Percentiles rank a stretch among this genome's conserved stretches.
Conservation (phyloP, 2,329 filamentous ascomycete genomes). For the Colletotrichum karsti region DNA sequence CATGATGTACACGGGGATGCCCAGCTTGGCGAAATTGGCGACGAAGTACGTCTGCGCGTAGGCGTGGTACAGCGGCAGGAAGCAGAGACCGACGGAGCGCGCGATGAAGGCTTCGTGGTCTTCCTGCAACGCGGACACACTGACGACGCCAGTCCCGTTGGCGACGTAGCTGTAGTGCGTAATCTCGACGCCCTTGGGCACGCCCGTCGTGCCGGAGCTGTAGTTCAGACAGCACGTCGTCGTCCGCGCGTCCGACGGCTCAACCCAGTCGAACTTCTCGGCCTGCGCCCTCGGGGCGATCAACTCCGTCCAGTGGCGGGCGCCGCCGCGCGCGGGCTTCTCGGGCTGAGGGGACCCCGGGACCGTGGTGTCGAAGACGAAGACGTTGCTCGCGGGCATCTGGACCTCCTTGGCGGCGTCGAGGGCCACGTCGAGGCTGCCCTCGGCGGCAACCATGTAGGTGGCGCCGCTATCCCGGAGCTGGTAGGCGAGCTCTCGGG, state of each 20-base stretch:
- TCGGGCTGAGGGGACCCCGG: constrained; percentile 36
- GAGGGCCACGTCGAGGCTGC: constrained; percentile 68
- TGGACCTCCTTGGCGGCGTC: constrained; percentile 70
- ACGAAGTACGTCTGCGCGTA: constrained; percentile 78
- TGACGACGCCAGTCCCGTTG: constrained; percentile 71
- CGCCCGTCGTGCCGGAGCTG: constrained; percentile 79
- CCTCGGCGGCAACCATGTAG: constrained; percentile 72
- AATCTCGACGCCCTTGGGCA: constrained; percentile 86
- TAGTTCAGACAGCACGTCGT: constrained; percentile 80
- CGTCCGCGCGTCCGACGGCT: constrained; percentile 57
- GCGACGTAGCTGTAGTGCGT: constrained; percentile 80
- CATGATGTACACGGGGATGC: constrained; percentile 82
- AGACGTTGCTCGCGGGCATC: constrained; percentile 64
- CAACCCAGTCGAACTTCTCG: constrained; percentile 69
- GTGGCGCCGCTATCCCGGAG: constrained; percentile 74
- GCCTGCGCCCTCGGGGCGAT: constrained; percentile 61
- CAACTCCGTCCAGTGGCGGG: constrained; percentile 72
- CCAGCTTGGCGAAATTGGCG: constrained; percentile 62
- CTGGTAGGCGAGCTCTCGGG: constrained; percentile 79
- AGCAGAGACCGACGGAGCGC: constrained; percentile 62
- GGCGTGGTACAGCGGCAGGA: constrained; percentile 81
- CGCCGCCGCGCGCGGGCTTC: constrained; percentile 40
- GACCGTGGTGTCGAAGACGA: constrained; percentile 68
- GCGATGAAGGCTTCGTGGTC: constrained; percentile 53
- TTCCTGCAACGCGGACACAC: constrained; percentile 52